phyloP scores from a whole-genome alignment of 768 basidiomycete species.

The Pisolithus albus region DNA sequence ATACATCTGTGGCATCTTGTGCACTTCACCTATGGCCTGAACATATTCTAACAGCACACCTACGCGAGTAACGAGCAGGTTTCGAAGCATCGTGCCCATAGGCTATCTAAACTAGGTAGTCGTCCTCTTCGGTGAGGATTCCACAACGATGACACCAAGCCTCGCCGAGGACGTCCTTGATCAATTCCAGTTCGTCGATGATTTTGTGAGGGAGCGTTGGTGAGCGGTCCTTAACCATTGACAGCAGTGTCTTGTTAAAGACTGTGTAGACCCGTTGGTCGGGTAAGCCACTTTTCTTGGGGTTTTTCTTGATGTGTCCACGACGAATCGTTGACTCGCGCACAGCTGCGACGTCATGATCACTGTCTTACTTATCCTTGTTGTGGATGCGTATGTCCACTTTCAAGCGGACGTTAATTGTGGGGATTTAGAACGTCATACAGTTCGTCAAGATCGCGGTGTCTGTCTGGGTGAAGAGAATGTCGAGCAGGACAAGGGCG shows the following conservation, averaged over 20 bases:
- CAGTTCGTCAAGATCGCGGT: constrained; percentile 11
- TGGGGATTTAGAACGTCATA: constrained; percentile 8
- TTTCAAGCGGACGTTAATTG: constrained; percentile 14
- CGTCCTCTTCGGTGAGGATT: neutral
- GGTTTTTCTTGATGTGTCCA: constrained; percentile 11
- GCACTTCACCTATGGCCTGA: too few relatives aligned
- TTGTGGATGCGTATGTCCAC: constrained; percentile 12
- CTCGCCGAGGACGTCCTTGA: too few relatives aligned
- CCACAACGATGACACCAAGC: neutral
- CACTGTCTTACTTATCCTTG: constrained; percentile 6
- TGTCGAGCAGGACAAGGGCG: constrained; percentile 13
- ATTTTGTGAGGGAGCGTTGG: too few relatives aligned
- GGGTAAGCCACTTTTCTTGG: constrained; percentile 12
- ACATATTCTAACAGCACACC: too few relatives aligned
- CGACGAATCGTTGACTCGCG: constrained; percentile 10
- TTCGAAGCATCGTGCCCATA: too few relatives aligned
- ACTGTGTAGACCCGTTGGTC: too few relatives aligned
- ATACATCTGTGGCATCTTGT: too few relatives aligned
- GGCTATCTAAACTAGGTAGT: too few relatives aligned
- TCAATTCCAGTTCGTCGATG: too few relatives aligned
- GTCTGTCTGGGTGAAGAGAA: constrained; percentile 11
- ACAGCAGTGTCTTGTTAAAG: too few relatives aligned
- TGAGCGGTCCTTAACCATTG: too few relatives aligned
- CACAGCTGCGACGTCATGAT: neutral
- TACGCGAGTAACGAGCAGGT: too few relatives aligned